Base-by-base conservation (phyloP, 1,284 basidiomycete genomes). In the Trichosporon sp. region DNA sequence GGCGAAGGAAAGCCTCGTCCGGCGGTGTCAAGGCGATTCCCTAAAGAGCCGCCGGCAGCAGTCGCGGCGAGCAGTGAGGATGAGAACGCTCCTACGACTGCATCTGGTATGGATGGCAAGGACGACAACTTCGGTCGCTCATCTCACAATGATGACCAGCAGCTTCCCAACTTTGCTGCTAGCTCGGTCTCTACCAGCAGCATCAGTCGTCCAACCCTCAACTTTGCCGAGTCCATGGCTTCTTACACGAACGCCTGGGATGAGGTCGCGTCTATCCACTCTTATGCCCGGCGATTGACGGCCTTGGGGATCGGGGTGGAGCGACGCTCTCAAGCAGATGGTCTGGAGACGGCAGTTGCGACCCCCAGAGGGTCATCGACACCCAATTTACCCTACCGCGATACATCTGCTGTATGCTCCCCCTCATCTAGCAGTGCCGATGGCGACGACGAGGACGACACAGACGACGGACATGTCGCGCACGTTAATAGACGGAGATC, bases 211-310 rank as follows among this genome's bases (percentile, higher is more conserved):
- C 72, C 76, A 44, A 70, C 64, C 4, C 69, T 65, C 9, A 70
- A 66, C 11, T 69, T 74, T 85, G 86, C 34, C 75, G 82, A 78
- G 52, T 70, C 77, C 6, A 83, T 86, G 60, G 81, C 90, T 49
- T 82, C 83, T 5, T 91, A 88, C 78, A 81, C 83, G 8, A 92
- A 95, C 78, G 89, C 88, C 1, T 92, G 91, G 90, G 93, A 95
- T 72, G 82, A 78, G 40, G 86, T 89, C 27, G 88, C 90, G 2
- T 87, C 86, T 64, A 92, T 92, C 62, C 86, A 88, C 67, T 85
- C 83, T 64, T 92, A 93, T 76, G 88, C 89, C 0, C 84, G 85
- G 8, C 84, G 84, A 61, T 81, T 91, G 32, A 85, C 80, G 74
- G 63, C 78, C 1, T 46, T 66, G 16, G 70, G 69, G 19, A 66